Conservation (phyloP, 495 filamentous ascomycete species). For the Penicillium paradoxum region DNA sequence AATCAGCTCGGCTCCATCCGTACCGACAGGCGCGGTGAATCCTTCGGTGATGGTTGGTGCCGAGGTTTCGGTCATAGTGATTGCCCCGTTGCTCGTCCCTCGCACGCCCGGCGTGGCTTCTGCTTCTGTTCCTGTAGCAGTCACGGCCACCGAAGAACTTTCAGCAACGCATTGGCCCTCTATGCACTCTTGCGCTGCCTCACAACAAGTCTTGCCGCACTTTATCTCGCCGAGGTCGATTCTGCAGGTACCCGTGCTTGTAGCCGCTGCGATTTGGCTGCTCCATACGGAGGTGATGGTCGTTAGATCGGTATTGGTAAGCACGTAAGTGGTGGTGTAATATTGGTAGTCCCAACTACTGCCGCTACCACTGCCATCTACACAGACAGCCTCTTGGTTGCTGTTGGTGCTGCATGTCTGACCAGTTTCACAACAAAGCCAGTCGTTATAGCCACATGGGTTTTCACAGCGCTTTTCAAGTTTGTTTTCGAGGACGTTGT, state of each 20-base stretch:
- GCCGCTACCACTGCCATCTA: slow-evolving; percentile 25
- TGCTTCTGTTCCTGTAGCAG: slow-evolving; percentile 23
- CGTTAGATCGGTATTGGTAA: slow-evolving; percentile 57
- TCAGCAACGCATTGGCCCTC: slow-evolving; percentile 35
- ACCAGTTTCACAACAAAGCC: slow-evolving; percentile 61
- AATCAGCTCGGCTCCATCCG: slow-evolving; percentile 44
- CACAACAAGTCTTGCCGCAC: slow-evolving; percentile 75
- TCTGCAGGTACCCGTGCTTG: slow-evolving; percentile 51
- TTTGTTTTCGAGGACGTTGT: slow-evolving; percentile 20
- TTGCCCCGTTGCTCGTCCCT: slow-evolving; percentile 59
- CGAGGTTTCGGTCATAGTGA: slow-evolving; percentile 51
- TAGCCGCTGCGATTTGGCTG: slow-evolving; percentile 39
- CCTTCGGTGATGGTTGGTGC: slow-evolving; percentile 54
- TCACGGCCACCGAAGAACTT: slow-evolving; percentile 36
- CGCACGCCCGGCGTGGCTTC: slow-evolving; percentile 54
- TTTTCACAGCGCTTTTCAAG: slow-evolving; percentile 53
- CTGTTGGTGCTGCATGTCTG: slow-evolving; percentile 61
- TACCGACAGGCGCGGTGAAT: slow-evolving; percentile 53
- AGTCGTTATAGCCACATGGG: slow-evolving; percentile 61
- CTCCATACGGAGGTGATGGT: slow-evolving; percentile 66
- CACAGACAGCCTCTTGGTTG: slow-evolving; percentile 51
- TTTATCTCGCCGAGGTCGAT: slow-evolving; percentile 54
- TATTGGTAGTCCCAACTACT: slow-evolving; percentile 37
- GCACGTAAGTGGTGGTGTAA: slow-evolving; percentile 65
- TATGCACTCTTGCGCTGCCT: slow-evolving; percentile 62